Conservation (phyloP, 2,329 filamentous ascomycete genomes). For the Colletotrichum agaves region DNA sequence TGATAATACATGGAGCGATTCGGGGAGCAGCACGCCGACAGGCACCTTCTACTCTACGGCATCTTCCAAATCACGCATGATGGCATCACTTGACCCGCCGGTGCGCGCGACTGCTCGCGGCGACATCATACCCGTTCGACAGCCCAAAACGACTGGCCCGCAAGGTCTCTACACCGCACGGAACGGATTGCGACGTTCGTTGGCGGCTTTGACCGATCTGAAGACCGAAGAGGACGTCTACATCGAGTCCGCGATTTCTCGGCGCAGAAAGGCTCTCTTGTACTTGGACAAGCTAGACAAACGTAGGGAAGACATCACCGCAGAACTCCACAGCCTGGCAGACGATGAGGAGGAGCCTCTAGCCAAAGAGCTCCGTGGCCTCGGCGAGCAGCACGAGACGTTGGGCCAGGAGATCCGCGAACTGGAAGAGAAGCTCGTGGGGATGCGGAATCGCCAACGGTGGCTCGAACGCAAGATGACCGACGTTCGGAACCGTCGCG, state of each 20-base stretch:
- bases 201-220: slow-evolving; percentile 71
- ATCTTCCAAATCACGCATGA: slow-evolving; percentile 52
- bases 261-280: slow-evolving; percentile 67
- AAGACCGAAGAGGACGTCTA: slow-evolving; percentile 76
- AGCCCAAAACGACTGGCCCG: slow-evolving; percentile 61
- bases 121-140: slow-evolving; percentile 69
- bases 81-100: slow-evolving; percentile 55
- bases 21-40: slow-evolving; percentile 55
- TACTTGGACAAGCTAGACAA: slow-evolving; percentile 65
- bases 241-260: slow-evolving; percentile 65
- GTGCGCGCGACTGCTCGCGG: slow-evolving; percentile 53
- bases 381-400: slow-evolving; percentile 63
- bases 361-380: slow-evolving; percentile 68
- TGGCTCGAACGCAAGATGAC: slow-evolving; percentile 69
- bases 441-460: slow-evolving; percentile 69
- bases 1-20: slow-evolving; percentile 50
- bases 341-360: slow-evolving; percentile 67
- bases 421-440: slow-evolving; percentile 71
- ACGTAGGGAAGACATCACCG: slow-evolving; percentile 60
- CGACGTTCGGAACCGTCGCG: slow-evolving; percentile 71
- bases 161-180: slow-evolving; percentile 71
- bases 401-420: slow-evolving; percentile 73
- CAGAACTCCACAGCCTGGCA: slow-evolving; percentile 65
- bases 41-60: slow-evolving; percentile 52
- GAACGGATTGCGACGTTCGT: slow-evolving; percentile 70